Evolutionary conservation across 768 basidiomycete species (phyloP).

Genomic region (Amanita exitialis): DNA sequence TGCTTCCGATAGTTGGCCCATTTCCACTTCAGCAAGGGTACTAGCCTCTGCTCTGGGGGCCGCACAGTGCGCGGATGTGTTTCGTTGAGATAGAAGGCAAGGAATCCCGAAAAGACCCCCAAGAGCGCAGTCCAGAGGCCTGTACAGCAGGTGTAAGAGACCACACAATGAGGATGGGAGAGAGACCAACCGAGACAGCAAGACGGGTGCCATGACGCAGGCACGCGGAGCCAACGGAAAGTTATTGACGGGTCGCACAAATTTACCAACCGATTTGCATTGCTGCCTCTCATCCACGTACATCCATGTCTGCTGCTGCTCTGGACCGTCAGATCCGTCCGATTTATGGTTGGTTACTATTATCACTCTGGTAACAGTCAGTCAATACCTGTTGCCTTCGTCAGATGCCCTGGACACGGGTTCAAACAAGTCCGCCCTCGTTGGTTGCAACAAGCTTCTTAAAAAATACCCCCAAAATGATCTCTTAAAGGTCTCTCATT

Average conservation of each 20-base stretch:
- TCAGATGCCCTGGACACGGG: slow-evolving; percentile 80
- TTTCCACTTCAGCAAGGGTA: slow-evolving; percentile 57
- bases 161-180: neutral
- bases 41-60: slow-evolving; percentile 42
- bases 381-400: slow-evolving; percentile 1
- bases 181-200: slow-evolving; percentile 40
- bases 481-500: slow-evolving; percentile 48
- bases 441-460: slow-evolving; percentile 78
- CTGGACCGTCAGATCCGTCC: slow-evolving; percentile 78
- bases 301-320: slow-evolving; percentile 34
- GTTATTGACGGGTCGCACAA: slow-evolving; percentile 9
- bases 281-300: slow-evolving; percentile 3
- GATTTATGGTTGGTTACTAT: slow-evolving; percentile 57
- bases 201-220: slow-evolving; percentile 32
- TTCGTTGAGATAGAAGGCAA: slow-evolving; percentile 77
- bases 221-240: slow-evolving; percentile 1
- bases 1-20: slow-evolving; percentile 35
- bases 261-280: slow-evolving; percentile 6
- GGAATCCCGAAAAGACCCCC: slow-evolving; percentile 66
- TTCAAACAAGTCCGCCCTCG: slow-evolving; percentile 79
- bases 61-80: slow-evolving; percentile 67
- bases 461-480: slow-evolving; percentile 76
- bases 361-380: neutral
- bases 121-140: slow-evolving; percentile 62
- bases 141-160: slow-evolving; percentile 17